Percentiles rank a stretch among this genome's conserved stretches.
phyloP scores from a whole-genome alignment of 2,329 filamentous ascomycete species.

The Aspergillus candidus region DNA sequence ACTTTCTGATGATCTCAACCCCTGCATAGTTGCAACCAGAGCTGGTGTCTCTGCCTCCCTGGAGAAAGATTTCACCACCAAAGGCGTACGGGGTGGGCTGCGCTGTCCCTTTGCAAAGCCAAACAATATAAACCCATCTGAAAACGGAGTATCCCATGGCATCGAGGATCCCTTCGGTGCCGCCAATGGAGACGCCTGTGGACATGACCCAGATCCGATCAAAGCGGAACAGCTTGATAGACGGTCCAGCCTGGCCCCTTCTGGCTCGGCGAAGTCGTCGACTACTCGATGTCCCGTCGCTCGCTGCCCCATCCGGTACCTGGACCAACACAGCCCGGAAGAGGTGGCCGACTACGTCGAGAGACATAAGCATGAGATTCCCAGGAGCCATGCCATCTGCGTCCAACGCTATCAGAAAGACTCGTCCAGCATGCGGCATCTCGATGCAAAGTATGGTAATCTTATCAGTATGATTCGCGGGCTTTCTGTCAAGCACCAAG shows the following conservation, averaged over 20 bases:
- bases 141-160: constrained; percentile 30
- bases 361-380: constrained; percentile 90
- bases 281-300: constrained; percentile 59
- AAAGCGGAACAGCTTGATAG: constrained; percentile 43
- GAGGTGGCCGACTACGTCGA: constrained; percentile 92
- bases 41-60: constrained; percentile 61
- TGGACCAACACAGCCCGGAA: constrained; percentile 87
- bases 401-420: constrained; percentile 84
- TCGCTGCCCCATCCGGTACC: constrained; percentile 87
- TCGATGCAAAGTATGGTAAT: constrained; percentile 91
- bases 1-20: constrained; percentile 27
- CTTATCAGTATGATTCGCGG: constrained; percentile 92
- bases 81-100: constrained; percentile 71
- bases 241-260: constrained; percentile 38
- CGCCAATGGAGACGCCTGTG: constrained; percentile 38
- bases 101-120: constrained; percentile 70
- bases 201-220: constrained; percentile 56
- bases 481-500: constrained; percentile 78
- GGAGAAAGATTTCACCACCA: constrained; percentile 86
- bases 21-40: constrained; percentile 35
- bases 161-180: constrained; percentile 36
- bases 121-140: constrained; percentile 33
- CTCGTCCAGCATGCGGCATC: constrained; percentile 73
- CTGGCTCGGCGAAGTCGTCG: constrained; percentile 33
- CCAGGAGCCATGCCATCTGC: constrained; percentile 88